Evolutionary conservation across 2,329 filamentous ascomycete genomes (phyloP).

Genomic region (Venturiaceae sp.): DNA sequence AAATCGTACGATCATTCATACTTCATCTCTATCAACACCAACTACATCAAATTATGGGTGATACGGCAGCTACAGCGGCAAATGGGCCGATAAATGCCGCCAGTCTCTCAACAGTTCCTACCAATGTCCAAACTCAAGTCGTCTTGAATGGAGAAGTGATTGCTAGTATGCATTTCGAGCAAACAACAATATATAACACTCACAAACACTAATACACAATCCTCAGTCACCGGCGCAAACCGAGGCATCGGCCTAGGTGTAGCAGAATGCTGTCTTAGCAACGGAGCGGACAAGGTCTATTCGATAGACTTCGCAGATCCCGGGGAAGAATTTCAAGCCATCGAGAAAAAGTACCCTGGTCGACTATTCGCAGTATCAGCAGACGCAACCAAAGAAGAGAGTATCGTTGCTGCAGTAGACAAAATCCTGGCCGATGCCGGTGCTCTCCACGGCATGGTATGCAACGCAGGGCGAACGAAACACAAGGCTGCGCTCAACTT

Average conservation of each 20-base stretch:
- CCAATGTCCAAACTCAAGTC: no score
- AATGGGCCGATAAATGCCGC: no score
- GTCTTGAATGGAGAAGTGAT: no score
- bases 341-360: slow-evolving; percentile 28
- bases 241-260: slow-evolving; percentile 36
- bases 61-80: no score
- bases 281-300: slow-evolving; percentile 34
- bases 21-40: no score
- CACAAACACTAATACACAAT: no score
- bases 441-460: slow-evolving; percentile 39
- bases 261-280: slow-evolving; percentile 36
- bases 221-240: slow-evolving; percentile 20
- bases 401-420: slow-evolving; percentile 34
- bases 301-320: slow-evolving; percentile 36
- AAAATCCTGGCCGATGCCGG: slow-evolving; percentile 33
- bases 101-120: no score
- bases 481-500: slow-evolving; percentile 43
- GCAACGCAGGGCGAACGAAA: slow-evolving; percentile 41
- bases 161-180: no score
- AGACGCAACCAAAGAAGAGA: slow-evolving; percentile 38
- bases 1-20: no score
- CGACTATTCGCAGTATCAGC: slow-evolving; percentile 32
- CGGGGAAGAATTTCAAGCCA: slow-evolving; percentile 31
- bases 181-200: no score
- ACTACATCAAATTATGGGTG: no score